Evolutionary conservation across 352 stramenopile species (phyloP), one percentile per base, ranked within the genome.

Genomic region (Phytophthora vignae): DNA sequence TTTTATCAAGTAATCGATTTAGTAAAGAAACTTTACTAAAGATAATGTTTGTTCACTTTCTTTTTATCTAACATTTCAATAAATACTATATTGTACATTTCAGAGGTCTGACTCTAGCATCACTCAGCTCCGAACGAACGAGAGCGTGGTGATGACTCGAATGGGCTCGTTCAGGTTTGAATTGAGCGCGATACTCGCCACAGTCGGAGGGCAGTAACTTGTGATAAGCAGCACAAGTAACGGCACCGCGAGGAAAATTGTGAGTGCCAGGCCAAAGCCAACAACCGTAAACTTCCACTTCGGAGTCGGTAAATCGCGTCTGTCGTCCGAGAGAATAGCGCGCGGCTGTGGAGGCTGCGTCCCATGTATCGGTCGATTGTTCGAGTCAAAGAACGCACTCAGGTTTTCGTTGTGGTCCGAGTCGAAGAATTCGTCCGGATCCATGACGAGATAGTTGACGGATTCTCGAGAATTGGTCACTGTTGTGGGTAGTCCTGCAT

Each of bases 171-270:
- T 88, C 4, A 84, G 53, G 38, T 72, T 79, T 33, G 77, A 67
- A 46, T 88, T 85, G 36, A 88, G 61, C 9, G 62, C 81, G 40
- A 87, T 73, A 11, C 57, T 69, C 6, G 78, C 71, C 4, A 87
- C 65, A 6, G 63, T 59, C 25, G 60, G 53, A n/a, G 57, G 46
- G 17, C 64, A 76, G n/a, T 57, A 76, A 17, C 44, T 76, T n/a
- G 56, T 68, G 40, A 76, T 68, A 36, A 72, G 58, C 29, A 76
- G 15, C 53, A 76, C 42, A 8, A 77, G 21, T 6, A 72, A 27
- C 25, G 73, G 64, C 3, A 74, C 10, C 0, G 66, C 27, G 27
- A 73, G 0, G 19, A 79, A 75, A 44, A 61, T 19, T 2, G 56
- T 2, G 49, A 50, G 1, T 15, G 22, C 55, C 5, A 74, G 56